Evolutionary conservation across 2,329 filamentous ascomycete species (phyloP).

Genomic region (Mollisia scopiformis): DNA sequence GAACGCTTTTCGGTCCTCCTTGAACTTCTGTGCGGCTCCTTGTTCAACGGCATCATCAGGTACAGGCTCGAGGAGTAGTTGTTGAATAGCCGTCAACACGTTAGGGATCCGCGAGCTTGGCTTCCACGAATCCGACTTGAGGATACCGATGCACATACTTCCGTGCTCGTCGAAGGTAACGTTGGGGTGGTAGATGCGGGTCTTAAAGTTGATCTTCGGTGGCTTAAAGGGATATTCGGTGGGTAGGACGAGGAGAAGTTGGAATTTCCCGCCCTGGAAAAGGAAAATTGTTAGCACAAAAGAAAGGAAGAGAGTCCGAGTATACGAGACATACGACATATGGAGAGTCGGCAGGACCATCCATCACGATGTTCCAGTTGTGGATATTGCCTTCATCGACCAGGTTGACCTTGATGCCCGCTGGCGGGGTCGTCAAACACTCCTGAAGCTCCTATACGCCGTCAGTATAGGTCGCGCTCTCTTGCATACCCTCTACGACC

Average conservation of each 20-base stretch:
- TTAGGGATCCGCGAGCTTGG: slow-evolving; percentile 68
- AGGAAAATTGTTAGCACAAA: background rate
- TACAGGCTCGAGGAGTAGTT: slow-evolving; percentile 68
- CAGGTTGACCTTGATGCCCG: slow-evolving; percentile 58
- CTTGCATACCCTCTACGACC: background rate
- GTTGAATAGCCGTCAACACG: slow-evolving; percentile 66
- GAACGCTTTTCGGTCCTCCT: slow-evolving; percentile 63
- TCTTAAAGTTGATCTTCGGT: slow-evolving; percentile 68
- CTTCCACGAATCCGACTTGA: slow-evolving; percentile 74
- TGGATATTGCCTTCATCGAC: slow-evolving; percentile 67
- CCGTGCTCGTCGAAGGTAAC: slow-evolving; percentile 75
- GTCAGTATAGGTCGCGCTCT: slow-evolving; percentile 4
- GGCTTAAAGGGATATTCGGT: slow-evolving; percentile 76
- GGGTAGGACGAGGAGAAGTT: slow-evolving; percentile 67
- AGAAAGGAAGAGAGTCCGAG: background rate
- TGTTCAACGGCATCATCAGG: slow-evolving; percentile 73
- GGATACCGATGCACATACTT: slow-evolving; percentile 74
- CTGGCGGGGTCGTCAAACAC: slow-evolving; percentile 55
- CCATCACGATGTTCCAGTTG: slow-evolving; percentile 69
- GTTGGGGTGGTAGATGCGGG: slow-evolving; percentile 78
- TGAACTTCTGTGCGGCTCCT: slow-evolving; percentile 69
- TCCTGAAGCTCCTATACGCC: slow-evolving; percentile 60
- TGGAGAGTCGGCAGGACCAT: slow-evolving; percentile 65
- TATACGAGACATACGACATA: slow-evolving; percentile 57
- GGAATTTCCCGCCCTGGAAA: slow-evolving; percentile 64